A percentile compares a stretch with the other conserved stretches of the same genome.
These are phyloP conservation scores for Wickerhamiella dianesei DNA, from an alignment of 805 yeast species.

Conservation along the genomic window DNA sequence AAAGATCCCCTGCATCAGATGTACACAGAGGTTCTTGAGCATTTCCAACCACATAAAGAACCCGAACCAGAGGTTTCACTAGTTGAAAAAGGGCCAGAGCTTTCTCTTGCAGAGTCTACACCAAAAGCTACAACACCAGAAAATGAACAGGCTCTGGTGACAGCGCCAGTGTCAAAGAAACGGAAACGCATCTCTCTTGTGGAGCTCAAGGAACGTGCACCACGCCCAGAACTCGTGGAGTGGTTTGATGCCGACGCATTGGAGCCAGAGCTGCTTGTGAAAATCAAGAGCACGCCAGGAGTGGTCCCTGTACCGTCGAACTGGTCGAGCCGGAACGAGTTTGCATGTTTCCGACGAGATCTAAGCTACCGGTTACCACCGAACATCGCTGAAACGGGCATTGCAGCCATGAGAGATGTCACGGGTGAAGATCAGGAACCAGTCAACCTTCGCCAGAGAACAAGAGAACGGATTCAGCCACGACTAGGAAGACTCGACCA, in stretches of 20 bases:
- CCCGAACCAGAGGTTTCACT: not conserved
- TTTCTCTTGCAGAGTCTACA: not conserved
- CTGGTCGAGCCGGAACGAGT: constrained; percentile 73
- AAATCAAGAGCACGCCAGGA: constrained; percentile 52
- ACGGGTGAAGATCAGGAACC: constrained; percentile 29
- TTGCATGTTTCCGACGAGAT: constrained; percentile 30
- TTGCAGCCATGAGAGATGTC: constrained; percentile 69
- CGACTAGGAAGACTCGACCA: constrained; percentile 75
- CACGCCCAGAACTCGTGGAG: constrained; percentile 62
- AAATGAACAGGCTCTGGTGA: constrained; percentile 1
- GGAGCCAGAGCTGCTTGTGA: constrained; percentile 56
- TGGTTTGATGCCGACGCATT: constrained; percentile 79
- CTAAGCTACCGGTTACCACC: constrained; percentile 64
- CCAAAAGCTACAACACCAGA: not conserved
- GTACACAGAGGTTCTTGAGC: constrained; percentile 9
- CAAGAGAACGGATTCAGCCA: constrained; percentile 78
- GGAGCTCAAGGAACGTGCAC: constrained; percentile 44
- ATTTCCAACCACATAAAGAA: constrained; percentile 2
- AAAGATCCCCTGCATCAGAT: constrained; percentile 10
- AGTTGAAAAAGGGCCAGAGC: not conserved
- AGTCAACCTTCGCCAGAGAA: constrained; percentile 50
- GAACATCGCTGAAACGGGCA: constrained; percentile 70
- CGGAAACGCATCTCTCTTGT: constrained; percentile 51
- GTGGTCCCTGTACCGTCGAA: constrained; percentile 67
- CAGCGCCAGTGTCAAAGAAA: constrained; percentile 29